Percentiles rank a stretch among this genome's conserved stretches.
These are phyloP conservation scores for Trichophyton verrucosum DNA, from an alignment of 2,329 filamentous ascomycete species.

Conservation along the genomic window DNA sequence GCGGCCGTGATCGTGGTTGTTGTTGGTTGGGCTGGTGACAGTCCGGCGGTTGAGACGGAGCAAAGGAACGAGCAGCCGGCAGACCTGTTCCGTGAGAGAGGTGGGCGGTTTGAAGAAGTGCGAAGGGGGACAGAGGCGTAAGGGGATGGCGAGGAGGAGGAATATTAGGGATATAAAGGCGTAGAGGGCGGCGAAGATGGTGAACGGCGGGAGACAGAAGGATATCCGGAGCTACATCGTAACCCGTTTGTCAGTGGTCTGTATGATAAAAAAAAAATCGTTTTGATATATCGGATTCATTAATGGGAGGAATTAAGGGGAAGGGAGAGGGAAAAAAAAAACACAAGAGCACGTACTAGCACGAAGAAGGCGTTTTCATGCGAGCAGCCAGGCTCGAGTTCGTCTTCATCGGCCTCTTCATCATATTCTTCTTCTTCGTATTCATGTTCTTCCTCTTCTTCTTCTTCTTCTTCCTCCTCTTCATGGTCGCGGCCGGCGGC, in stretches of 20 bases:
- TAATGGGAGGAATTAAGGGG: background rate
- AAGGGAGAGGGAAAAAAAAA: background rate
- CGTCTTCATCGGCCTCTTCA: constrained; percentile 16
- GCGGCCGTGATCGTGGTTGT: constrained; percentile 7
- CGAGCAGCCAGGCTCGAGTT: constrained; percentile 16
- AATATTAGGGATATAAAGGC: constrained; percentile 41
- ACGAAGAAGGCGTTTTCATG: constrained; percentile 34
- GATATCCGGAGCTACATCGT: constrained; percentile 19
- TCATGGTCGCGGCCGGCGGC: background rate
- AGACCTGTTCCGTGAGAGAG: constrained; percentile 39
- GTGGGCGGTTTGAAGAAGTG: constrained; percentile 32
- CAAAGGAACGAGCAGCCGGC: constrained; percentile 41
- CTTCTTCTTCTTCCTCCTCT: constrained; percentile 14
- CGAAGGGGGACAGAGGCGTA: constrained; percentile 40
- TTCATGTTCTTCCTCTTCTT: constrained; percentile 12
- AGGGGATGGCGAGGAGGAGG: constrained; percentile 40
- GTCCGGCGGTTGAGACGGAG: constrained; percentile 37
- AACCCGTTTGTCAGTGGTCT: background rate
- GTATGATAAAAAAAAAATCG: too few species aligned
- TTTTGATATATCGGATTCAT: background rate
- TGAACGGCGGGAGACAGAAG: constrained; percentile 41
- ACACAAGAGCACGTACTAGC: constrained; percentile 21
- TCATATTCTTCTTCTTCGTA: constrained; percentile 9
- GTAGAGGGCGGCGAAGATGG: constrained; percentile 43
- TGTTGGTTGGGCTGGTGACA: constrained; percentile 15